Evolutionary conservation across 257 asterid genomes (phyloP).

Genomic region (Galeopsis tetrahit): DNA sequence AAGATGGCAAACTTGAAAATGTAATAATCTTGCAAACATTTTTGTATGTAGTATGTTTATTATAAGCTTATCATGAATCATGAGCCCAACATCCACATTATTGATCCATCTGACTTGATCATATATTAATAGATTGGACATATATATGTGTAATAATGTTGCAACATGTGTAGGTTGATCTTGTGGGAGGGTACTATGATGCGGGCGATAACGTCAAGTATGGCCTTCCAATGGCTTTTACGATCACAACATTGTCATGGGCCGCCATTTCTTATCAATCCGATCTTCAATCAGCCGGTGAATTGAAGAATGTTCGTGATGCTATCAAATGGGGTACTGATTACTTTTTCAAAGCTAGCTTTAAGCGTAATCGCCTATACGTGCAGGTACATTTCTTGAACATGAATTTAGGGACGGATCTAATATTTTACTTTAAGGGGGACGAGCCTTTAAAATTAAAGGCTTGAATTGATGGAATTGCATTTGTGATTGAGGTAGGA

Average conservation of each 20-base stretch:
- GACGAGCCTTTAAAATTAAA: too few relatives aligned
- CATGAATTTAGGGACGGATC: too few relatives aligned
- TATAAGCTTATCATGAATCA: too few relatives aligned
- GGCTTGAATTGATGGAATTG: slow-evolving; percentile 2
- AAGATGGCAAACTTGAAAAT: slow-evolving; percentile 68
- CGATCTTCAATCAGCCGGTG: slow-evolving; percentile 67
- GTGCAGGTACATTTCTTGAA: slow-evolving; percentile 52
- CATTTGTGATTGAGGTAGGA: slow-evolving; percentile 61
- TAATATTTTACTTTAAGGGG: too few relatives aligned
- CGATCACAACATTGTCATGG: slow-evolving; percentile 78
- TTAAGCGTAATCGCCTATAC: slow-evolving; percentile 44
- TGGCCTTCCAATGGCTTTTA: slow-evolving; percentile 87
- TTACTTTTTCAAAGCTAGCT: slow-evolving; percentile 69
- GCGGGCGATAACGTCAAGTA: slow-evolving; percentile 89
- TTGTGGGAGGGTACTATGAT: slow-evolving; percentile 87
- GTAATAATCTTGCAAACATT: slow-evolving; percentile 30
- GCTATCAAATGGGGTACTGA: slow-evolving; percentile 83
- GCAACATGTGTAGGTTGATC: slow-evolving; percentile 55
- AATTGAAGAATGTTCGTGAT: slow-evolving; percentile 44
- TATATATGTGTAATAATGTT: background rate
- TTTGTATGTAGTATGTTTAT: too few relatives aligned
- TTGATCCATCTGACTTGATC: too few relatives aligned
- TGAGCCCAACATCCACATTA: too few relatives aligned
- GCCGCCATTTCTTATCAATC: slow-evolving; percentile 51
- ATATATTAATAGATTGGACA: too few relatives aligned